phyloP scores from a whole-genome alignment of 495 filamentous ascomycete species.

The Annulohypoxylon maeteangense region DNA sequence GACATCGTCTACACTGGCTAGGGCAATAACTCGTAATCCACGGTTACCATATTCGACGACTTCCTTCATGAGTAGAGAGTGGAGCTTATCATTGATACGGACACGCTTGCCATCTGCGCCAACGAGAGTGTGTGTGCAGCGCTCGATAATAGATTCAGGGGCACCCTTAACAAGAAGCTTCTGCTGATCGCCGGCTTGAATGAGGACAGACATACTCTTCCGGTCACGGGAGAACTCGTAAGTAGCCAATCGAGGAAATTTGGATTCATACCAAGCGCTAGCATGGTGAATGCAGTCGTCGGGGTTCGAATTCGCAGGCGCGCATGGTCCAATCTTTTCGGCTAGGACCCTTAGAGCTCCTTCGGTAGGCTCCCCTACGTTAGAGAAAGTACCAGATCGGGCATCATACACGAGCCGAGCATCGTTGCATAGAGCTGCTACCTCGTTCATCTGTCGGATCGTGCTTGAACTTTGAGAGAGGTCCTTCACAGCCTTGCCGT shows the following conservation, averaged over 20 bases:
- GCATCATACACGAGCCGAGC: conserved; percentile 83
- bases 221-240: conserved; percentile 98
- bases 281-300: conserved; percentile 76
- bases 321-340: conserved; percentile 86
- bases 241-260: conserved; percentile 77
- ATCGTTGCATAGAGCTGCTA: conserved; percentile 91
- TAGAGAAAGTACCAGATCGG: conserved; percentile 76
- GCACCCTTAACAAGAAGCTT: conserved; percentile 96
- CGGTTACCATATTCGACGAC: conserved; percentile 89
- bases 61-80: conserved; percentile 75
- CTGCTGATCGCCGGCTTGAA: conserved; percentile 71
- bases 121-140: conserved; percentile 81
- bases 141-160: conserved; percentile 91
- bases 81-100: conserved; percentile 71
- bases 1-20: conserved; percentile 82
- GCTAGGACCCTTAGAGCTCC: conserved; percentile 89
- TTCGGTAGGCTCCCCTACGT: conserved; percentile 95
- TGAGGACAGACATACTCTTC: conserved; percentile 99
- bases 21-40: conserved; percentile 93
- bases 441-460: conserved; percentile 82
- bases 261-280: conserved; percentile 85
- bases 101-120: conserved; percentile 81
- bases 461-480: conserved; percentile 80
- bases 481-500: conserved; percentile 75
- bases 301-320: conserved; percentile 52